phyloP scores from a whole-genome alignment of 768 basidiomycete species.

The Auriculariales sp. region DNA sequence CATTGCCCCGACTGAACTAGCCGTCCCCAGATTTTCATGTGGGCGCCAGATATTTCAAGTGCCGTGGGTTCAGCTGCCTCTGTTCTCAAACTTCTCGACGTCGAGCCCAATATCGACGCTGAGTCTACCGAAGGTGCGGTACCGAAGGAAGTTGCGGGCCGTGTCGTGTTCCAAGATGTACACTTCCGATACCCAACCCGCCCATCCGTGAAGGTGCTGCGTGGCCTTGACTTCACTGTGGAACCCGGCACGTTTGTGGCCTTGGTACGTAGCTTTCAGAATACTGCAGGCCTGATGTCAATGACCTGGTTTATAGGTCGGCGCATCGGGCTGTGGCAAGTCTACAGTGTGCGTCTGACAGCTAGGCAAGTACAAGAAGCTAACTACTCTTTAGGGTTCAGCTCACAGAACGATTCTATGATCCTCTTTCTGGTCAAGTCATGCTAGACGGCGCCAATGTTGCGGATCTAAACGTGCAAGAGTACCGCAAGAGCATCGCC shows the following conservation, averaged over 20 bases:
- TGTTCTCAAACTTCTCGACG: slow-evolving; percentile 22
- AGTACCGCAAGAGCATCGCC: slow-evolving; percentile 22
- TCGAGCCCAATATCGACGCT: slow-evolving; percentile 19
- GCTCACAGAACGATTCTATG: slow-evolving; percentile 15
- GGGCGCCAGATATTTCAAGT: slow-evolving; percentile 24
- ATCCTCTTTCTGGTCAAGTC: slow-evolving; percentile 10
- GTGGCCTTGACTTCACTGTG: slow-evolving; percentile 10
- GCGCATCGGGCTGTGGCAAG: slow-evolving; percentile 13
- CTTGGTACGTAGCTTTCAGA: no score
- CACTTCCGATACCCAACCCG: slow-evolving; percentile 24
- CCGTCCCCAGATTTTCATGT: slow-evolving; percentile 31
- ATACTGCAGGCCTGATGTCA: no score
- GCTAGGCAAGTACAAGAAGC: no score
- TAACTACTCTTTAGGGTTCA: no score
- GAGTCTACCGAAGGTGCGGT: slow-evolving; percentile 18
- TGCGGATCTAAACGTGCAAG: slow-evolving; percentile 21
- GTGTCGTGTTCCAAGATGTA: slow-evolving; percentile 18
- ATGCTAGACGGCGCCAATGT: slow-evolving; percentile 20
- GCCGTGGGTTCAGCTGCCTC: slow-evolving; percentile 21
- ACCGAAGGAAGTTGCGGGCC: slow-evolving; percentile 18
- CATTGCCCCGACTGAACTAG: no score
- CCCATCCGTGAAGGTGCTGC: slow-evolving; percentile 16
- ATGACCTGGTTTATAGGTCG: no score
- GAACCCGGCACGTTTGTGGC: slow-evolving; percentile 14
- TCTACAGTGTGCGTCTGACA: no score